Conservation (phyloP, 2,329 filamentous ascomycete species). For the Chaetothyriales sp. region DNA sequence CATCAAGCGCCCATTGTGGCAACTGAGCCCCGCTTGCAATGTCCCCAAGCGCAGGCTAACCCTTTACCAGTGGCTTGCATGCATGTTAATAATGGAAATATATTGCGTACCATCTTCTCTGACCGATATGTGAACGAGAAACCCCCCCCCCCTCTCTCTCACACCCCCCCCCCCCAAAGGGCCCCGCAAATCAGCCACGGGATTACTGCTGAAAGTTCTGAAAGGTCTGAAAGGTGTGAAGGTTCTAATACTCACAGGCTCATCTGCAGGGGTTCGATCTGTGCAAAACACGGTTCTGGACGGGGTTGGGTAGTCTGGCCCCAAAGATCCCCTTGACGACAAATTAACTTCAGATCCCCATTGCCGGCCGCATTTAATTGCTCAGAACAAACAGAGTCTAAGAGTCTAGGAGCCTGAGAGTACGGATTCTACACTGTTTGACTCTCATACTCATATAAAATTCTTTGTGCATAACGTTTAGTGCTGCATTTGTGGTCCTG, state of each 20-base stretch:
- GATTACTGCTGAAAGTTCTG: background rate
- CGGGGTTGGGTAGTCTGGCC: background rate
- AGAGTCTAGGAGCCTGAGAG: background rate
- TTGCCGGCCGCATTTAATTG: background rate
- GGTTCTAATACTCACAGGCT: background rate
- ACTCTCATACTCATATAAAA: background rate
- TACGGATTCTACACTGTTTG: background rate
- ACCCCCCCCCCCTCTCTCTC: too few relatives aligned
- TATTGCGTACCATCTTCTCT: background rate
- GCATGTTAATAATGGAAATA: background rate
- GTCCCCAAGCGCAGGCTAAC: background rate
- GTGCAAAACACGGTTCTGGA: background rate
- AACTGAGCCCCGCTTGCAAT: background rate
- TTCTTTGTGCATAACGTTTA: background rate
- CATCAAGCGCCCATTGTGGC: background rate
- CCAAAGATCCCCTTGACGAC: background rate
- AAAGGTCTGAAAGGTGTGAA: too few relatives aligned
- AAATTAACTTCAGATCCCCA: background rate
- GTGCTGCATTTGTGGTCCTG: background rate
- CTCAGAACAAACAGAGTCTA: background rate
- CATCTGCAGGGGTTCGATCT: background rate
- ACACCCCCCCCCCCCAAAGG: too few relatives aligned
- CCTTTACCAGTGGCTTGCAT: background rate
- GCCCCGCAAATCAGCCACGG: background rate
- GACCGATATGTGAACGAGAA: background rate